These are phyloP conservation scores for Trichosporon ovoides DNA, from an alignment of 1,284 basidiomycete genomes.

Conservation along the genomic window DNA sequence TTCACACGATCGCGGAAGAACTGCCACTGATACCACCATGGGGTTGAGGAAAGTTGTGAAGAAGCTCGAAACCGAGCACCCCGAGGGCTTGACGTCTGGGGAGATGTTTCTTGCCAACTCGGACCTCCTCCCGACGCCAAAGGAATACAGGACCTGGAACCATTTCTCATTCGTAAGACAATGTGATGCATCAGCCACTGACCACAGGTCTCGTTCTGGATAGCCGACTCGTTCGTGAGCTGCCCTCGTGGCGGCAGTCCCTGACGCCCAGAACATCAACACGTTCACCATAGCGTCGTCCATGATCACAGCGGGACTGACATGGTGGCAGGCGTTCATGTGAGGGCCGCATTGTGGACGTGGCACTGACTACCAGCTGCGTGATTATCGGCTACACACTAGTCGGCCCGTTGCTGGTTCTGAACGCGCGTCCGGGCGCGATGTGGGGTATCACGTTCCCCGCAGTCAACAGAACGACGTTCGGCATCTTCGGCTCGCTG, in stretches of 20 bases:
- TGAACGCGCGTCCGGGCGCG: conserved; percentile 70
- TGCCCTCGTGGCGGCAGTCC: conserved; percentile 59
- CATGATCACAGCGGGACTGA: conserved; percentile 67
- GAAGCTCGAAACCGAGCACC: conserved; percentile 55
- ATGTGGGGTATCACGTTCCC: conserved; percentile 67
- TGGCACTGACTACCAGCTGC: conserved; percentile 50
- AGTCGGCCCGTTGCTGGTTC: conserved; percentile 67
- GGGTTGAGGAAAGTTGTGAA: conserved; percentile 17
- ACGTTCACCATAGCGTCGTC: conserved; percentile 58
- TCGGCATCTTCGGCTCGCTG: conserved; percentile 66
- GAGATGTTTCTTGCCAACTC: conserved; percentile 58
- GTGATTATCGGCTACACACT: conserved; percentile 70
- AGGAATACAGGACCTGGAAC: conserved; percentile 42
- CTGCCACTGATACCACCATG: neutral
- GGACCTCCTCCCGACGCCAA: conserved; percentile 31
- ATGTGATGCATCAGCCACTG: neutral
- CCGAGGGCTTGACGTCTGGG: conserved; percentile 53
- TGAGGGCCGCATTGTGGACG: conserved; percentile 54
- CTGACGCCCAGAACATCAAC: conserved; percentile 74
- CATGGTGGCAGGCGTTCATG: conserved; percentile 64
- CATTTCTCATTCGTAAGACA: conserved; percentile 31
- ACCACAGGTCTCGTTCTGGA: conserved; percentile 11
- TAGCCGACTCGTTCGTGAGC: conserved; percentile 52
- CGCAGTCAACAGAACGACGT: conserved; percentile 65
- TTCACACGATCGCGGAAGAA: neutral